Evolutionary conservation across 2,329 filamentous ascomycete species (phyloP).

Genomic region (Rutstroemia sp.): DNA sequence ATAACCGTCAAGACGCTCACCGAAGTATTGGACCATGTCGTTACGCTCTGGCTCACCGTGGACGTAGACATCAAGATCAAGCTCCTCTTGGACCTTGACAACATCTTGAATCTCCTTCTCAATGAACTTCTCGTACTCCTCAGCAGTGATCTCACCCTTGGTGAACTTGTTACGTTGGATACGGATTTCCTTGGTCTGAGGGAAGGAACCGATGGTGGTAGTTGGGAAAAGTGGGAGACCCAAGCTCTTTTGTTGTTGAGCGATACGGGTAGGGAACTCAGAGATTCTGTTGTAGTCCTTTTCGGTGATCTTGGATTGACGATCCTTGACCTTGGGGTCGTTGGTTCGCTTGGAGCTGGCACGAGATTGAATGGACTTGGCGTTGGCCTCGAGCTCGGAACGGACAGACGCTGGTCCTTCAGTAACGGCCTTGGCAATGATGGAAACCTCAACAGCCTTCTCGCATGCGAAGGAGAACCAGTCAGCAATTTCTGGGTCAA

Average conservation of each 20-base stretch:
- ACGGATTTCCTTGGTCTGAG: constrained; percentile 98
- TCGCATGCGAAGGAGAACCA: constrained; percentile 98
- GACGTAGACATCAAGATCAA: constrained; percentile 92
- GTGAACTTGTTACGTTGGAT: constrained; percentile 95
- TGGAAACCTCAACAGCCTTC: constrained; percentile 84
- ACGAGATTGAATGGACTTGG: constrained; percentile 86
- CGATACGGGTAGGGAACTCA: constrained; percentile 75
- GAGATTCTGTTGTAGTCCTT: constrained; percentile 91
- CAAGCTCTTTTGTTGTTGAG: constrained; percentile 84
- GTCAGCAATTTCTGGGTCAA: constrained; percentile 84
- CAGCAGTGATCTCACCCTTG: constrained; percentile 90
- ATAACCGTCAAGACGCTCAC: constrained; percentile 93
- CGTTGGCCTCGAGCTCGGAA: constrained; percentile 90
- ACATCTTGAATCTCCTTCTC: constrained; percentile 96
- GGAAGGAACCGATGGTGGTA: constrained; percentile 98
- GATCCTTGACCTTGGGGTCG: constrained; percentile 94
- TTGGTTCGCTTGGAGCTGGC: constrained; percentile 93
- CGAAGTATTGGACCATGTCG: constrained; percentile 99
- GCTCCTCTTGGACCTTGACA: constrained; percentile 96
- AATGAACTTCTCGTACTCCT: constrained; percentile 97
- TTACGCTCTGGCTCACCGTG: constrained; percentile 99
- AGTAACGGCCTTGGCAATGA: constrained; percentile 95
- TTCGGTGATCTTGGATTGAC: constrained; percentile 78
- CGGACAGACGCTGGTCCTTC: constrained; percentile 82
- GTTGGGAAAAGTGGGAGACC: constrained; percentile 96